Evolutionary conservation across 225 moss, liverwort and hornwort species (phyloP).

Genomic region (Physcomitrellopsis africana): DNA sequence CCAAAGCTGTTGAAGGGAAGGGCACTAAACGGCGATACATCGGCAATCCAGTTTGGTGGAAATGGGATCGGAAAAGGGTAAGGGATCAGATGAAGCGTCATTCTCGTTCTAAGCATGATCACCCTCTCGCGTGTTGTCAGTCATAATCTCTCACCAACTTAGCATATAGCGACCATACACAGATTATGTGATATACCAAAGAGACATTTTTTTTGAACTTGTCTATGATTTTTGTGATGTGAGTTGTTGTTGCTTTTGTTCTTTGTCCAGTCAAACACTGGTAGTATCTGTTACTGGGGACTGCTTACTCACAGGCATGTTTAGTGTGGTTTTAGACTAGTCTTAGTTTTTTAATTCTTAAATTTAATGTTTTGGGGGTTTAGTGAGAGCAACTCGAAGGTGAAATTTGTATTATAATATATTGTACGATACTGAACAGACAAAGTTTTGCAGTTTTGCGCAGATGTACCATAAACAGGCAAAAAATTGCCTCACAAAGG

Average conservation of each 20-base stretch:
- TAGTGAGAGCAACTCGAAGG: constrained; percentile 31
- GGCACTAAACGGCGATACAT: constrained; percentile 50
- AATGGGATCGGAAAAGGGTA: constrained; percentile 62
- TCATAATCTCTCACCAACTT: neutral
- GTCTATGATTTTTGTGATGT: constrained; percentile 19
- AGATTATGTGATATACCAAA: constrained; percentile 17
- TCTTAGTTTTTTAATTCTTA: constrained; percentile 19
- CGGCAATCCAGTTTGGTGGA: constrained; percentile 70
- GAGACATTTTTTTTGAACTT: constrained; percentile 16
- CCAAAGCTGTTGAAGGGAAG: constrained; percentile 46
- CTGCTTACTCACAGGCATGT: no score
- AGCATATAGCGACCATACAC: neutral
- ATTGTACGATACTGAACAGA: constrained; percentile 38
- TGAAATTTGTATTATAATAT: constrained; percentile 43
- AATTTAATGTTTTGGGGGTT: neutral
- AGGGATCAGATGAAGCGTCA: constrained; percentile 57
- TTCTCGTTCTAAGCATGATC: constrained; percentile 45
- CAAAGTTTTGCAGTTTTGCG: constrained; percentile 27
- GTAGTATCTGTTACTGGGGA: constrained; percentile 10
- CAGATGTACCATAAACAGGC: constrained; percentile 49
- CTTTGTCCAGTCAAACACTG: constrained; percentile 21
- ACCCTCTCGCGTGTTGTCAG: constrained; percentile 50
- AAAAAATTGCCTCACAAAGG: constrained; percentile 24
- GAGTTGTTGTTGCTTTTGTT: constrained; percentile 22
- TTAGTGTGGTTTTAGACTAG: neutral